Conservation (phyloP, 148 eudicot genomes). For the Linanthus parryae region DNA sequence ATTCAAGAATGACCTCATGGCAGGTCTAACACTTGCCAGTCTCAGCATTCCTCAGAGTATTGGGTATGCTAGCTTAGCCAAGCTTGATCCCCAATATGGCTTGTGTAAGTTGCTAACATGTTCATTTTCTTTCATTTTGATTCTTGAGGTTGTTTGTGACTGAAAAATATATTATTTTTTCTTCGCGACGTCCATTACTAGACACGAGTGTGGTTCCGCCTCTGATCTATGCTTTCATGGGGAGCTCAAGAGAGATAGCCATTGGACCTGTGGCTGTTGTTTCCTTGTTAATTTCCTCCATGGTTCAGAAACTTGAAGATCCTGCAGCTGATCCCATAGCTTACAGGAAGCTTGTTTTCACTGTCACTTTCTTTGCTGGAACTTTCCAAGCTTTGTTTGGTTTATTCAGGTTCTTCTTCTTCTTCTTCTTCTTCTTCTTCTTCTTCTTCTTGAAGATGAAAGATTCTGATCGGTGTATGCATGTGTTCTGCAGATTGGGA, state of each 20-base stretch:
- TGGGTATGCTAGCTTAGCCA: conserved; percentile 56
- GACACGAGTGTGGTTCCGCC: conserved; percentile 42
- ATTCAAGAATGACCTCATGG: conserved; percentile 39
- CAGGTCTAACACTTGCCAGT: conserved; percentile 53
- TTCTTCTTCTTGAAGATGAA: too few species aligned
- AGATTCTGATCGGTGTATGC: too few species aligned
- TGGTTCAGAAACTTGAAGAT: conserved; percentile 30
- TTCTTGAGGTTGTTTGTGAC: not conserved
- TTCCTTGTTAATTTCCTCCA: conserved; percentile 29
- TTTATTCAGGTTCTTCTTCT: conserved; percentile 28
- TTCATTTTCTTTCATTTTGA: not conserved
- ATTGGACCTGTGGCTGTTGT: conserved; percentile 52
- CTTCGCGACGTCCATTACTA: not conserved
- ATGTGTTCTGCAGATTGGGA: conserved; percentile 10
- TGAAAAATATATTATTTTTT: not conserved
- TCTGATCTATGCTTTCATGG: conserved; percentile 43
- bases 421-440: not conserved
- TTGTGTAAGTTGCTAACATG: conserved; percentile 30
- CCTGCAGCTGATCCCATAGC: conserved; percentile 18
- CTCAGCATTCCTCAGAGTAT: conserved; percentile 63
- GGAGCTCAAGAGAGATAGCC: conserved; percentile 47
- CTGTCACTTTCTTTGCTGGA: conserved; percentile 43
- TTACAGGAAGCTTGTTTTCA: conserved; percentile 35
- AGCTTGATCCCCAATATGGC: conserved; percentile 55
- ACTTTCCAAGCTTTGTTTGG: conserved; percentile 36